phyloP scores from a whole-genome alignment of 2,329 filamentous ascomycete species.

The Ophiocordyceps camponoti-floridani region DNA sequence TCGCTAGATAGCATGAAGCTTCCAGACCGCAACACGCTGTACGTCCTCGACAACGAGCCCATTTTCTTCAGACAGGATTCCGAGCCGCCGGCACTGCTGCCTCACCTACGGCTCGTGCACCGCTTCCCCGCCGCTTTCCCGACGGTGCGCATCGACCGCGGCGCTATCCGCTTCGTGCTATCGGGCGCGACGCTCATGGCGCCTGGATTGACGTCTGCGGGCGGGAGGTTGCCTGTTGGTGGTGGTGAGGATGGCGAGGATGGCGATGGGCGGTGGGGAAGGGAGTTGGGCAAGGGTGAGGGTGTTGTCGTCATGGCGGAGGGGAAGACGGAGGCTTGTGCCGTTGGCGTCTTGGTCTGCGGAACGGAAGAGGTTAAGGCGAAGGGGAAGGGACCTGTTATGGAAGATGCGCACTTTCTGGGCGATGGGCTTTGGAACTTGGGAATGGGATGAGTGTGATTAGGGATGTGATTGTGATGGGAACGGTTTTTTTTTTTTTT shows the following conservation, averaged over 20 bases:
- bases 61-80: constrained; percentile 81
- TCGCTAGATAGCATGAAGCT: constrained; percentile 84
- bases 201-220: constrained; percentile 70
- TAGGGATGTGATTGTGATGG: constrained; percentile 17
- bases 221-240: constrained; percentile 56
- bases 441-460: constrained; percentile 8
- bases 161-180: constrained; percentile 91
- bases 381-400: constrained; percentile 84
- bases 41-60: constrained; percentile 59
- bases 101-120: constrained; percentile 80
- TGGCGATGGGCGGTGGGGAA: constrained; percentile 36
- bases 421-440: constrained; percentile 88
- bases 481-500: not conserved
- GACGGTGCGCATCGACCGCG: constrained; percentile 77
- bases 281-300: constrained; percentile 60
- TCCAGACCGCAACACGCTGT: constrained; percentile 77
- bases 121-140: constrained; percentile 73
- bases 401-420: constrained; percentile 84
- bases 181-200: constrained; percentile 92
- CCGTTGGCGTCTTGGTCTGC: constrained; percentile 68
- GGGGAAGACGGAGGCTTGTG: constrained; percentile 81
- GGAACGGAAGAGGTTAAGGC: constrained; percentile 85
- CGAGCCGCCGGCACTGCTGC: constrained; percentile 55
- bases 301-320: constrained; percentile 83
- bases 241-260: constrained; percentile 19